phyloP scores from a whole-genome alignment of 768 basidiomycete genomes.

The Sporobolomyces pararoseus region DNA sequence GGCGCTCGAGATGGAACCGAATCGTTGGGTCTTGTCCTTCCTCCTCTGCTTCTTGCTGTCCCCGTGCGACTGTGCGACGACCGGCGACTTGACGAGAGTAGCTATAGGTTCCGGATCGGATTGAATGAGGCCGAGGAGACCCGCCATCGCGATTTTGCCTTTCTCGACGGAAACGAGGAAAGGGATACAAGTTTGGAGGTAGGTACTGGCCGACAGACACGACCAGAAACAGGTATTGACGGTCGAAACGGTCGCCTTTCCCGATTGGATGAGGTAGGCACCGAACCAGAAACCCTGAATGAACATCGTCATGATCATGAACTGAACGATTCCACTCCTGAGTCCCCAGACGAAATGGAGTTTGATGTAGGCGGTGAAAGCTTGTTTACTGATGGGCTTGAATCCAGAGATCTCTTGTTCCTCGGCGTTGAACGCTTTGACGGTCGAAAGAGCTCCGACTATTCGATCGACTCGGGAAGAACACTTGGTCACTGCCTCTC shows the following conservation, averaged over 20 bases:
- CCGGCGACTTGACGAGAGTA: background rate
- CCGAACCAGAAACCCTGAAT: slow-evolving; percentile 98
- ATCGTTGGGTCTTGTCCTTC: background rate
- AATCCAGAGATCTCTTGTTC: slow-evolving; percentile 57
- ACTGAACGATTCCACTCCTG: slow-evolving; percentile 66
- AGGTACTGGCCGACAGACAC: slow-evolving; percentile 80
- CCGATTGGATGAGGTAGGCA: slow-evolving; percentile 75
- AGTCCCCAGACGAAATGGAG: slow-evolving; percentile 73
- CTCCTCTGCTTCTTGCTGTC: background rate
- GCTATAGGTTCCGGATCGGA: slow-evolving; percentile 8
- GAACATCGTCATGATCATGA: slow-evolving; percentile 85
- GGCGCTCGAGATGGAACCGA: background rate
- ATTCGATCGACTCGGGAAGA: slow-evolving; percentile 77
- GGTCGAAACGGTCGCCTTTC: slow-evolving; percentile 64
- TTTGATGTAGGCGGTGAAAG: slow-evolving; percentile 56
- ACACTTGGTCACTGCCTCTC: slow-evolving; percentile 63
- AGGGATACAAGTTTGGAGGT: slow-evolving; percentile 81
- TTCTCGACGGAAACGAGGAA: slow-evolving; percentile 70
- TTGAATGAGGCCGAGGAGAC: slow-evolving; percentile 62
- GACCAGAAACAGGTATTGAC: slow-evolving; percentile 99
- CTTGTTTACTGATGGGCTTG: slow-evolving; percentile 53
- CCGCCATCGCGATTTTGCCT: slow-evolving; percentile 76
- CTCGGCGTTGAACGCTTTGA: slow-evolving; percentile 86
- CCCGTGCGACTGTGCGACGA: background rate
- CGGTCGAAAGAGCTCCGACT: slow-evolving; percentile 70